These are phyloP conservation scores for Saksenaea vasiformis DNA, from an alignment of 371 early-diverging fungal species.

Conservation along the genomic window DNA sequence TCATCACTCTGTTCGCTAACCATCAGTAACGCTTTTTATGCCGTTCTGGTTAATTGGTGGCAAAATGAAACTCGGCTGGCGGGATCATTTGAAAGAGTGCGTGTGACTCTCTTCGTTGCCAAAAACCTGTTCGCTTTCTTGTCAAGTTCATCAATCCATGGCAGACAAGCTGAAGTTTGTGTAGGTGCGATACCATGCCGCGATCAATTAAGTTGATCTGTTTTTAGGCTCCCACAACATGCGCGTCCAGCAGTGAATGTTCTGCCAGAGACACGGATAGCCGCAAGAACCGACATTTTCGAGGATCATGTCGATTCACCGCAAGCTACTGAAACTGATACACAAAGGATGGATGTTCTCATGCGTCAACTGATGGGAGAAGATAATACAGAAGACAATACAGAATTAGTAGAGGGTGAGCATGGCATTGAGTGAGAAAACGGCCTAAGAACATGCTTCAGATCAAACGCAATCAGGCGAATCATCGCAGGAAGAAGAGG, in stretches of 20 bases:
- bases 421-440: not conserved
- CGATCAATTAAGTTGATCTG: not conserved
- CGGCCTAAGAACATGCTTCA: slow-evolving; percentile 7
- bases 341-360: slow-evolving; percentile 27
- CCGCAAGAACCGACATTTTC: slow-evolving; percentile 29
- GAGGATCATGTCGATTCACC: slow-evolving; percentile 13
- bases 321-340: slow-evolving; percentile 21
- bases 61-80: no score
- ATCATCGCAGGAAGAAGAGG: slow-evolving; percentile 23
- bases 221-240: not conserved
- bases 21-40: no score
- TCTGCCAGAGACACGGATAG: slow-evolving; percentile 1
- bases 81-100: not conserved
- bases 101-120: not conserved
- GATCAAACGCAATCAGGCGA: slow-evolving; percentile 6
- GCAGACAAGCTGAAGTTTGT: not conserved
- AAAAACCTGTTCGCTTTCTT: not conserved
- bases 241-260: not conserved
- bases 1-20: no score
- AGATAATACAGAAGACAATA: slow-evolving; percentile 5
- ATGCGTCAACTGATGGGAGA: slow-evolving; percentile 26
- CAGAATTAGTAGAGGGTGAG: slow-evolving; percentile 2
- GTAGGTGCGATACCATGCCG: not conserved
- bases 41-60: no score
- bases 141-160: not conserved